These are phyloP conservation scores for Cucumis melo DNA, from an alignment of 306 rosid genomes.

Conservation along the genomic window DNA sequence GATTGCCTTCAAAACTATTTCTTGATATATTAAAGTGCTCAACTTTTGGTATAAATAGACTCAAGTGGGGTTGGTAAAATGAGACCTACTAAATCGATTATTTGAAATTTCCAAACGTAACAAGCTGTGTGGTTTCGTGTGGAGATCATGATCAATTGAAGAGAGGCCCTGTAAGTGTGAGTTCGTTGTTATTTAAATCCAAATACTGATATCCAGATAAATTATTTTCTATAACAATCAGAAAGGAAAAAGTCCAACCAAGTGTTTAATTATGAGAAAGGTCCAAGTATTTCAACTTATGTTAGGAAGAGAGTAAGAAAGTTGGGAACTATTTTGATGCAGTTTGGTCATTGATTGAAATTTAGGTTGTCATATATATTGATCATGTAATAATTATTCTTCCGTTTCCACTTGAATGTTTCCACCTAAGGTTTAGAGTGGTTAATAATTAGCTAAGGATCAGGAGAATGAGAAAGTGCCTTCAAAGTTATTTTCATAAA, in stretches of 20 bases:
- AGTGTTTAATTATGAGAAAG: not conserved
- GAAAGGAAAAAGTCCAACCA: not conserved
- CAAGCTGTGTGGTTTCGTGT: too few species aligned
- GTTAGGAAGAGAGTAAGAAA: not conserved
- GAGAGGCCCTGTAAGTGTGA: too few species aligned
- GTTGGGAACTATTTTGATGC: not conserved
- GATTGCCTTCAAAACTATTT: not conserved
- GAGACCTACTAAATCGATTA: not conserved
- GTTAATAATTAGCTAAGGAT: slow-evolving; percentile 3
- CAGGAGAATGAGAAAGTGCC: slow-evolving; percentile 1
- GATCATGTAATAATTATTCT: not conserved
- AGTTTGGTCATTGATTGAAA: too few species aligned
- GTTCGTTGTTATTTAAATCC: not conserved
- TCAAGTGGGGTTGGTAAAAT: not conserved
- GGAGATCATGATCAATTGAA: too few species aligned
- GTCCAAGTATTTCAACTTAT: not conserved
- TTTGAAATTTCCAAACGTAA: not conserved
- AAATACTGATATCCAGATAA: not conserved
- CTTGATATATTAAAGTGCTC: not conserved
- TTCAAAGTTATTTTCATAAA: slow-evolving; percentile 8
- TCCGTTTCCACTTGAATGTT: slow-evolving; percentile 4
- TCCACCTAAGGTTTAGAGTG: too few species aligned
- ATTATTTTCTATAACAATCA: slow-evolving; percentile 6
- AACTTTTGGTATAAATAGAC: not conserved
- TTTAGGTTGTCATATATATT: too few species aligned